Base-by-base conservation (phyloP, 2,329 filamentous ascomycete species). In the Fusarium solani-melongenae region DNA sequence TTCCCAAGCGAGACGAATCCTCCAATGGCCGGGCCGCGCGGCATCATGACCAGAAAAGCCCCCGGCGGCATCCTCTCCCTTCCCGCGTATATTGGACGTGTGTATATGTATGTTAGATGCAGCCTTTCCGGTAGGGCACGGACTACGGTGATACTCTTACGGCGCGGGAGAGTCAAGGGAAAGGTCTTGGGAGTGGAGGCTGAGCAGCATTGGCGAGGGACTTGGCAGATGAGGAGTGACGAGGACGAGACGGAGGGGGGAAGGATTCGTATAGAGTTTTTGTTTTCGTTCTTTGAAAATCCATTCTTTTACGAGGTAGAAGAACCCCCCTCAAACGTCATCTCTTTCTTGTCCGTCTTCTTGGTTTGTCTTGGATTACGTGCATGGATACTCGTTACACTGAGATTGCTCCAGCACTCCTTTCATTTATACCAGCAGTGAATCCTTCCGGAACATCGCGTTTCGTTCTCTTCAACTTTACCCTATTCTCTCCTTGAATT, bases 171-270 rank as follows among this genome's bases (percentile, higher is more conserved):
- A 24, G 20, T 3, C 8, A 10, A 7, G 33, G n/a, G 10, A 20
- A 33, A 12, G 7, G 33, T 56, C 31, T 56, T 36, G 31, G 53
- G 31, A 29, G 59, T 53, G 44, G 44, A 62, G 59, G 59, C 59
- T 24, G 44, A 62, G 59, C 59, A 51, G 59, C 31, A 62, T 62
- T 62, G 44, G 59, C 59, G 31, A 61, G 44, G 59, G 41, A 53
- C 59, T 62, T 53, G 59, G 59, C 59, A 62, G 59, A 53, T 62
- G 31, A 53, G 31, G 31, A 49, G 34, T 57, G 61, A 63, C 61
- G 49, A 57, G 41, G 34, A 31, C 6, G 20, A 39, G 31, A 56
- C 22, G 9, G 38, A 22, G n/a, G 39, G n/a, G 14, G 33, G 34
- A n/a, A 36, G 39, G 39, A 41, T 41, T 41, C 38, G 31, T 58